Evolutionary conservation across 2,329 filamentous ascomycete genomes (phyloP).

Genomic region (Esteya vermicola): DNA sequence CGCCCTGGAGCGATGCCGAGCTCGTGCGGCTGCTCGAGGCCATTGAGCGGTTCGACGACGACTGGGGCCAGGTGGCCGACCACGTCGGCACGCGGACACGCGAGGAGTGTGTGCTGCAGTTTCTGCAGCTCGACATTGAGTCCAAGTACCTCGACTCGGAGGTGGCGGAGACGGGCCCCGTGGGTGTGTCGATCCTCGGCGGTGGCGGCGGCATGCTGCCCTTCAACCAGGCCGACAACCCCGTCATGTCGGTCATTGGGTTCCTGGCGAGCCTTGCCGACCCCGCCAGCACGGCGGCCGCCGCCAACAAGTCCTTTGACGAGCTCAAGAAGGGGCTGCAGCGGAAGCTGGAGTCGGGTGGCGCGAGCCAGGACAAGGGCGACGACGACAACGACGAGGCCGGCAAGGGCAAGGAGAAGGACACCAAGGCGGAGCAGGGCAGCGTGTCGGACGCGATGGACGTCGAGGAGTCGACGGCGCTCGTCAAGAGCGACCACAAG

Average conservation of each 20-base stretch:
- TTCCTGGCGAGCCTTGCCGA: constrained; percentile 88
- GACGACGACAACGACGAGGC: constrained; percentile 20
- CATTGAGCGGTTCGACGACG: constrained; percentile 84
- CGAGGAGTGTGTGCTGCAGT: constrained; percentile 94
- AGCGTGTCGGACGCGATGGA: constrained; percentile 58
- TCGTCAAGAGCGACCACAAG: constrained; percentile 44
- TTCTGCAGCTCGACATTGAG: constrained; percentile 91
- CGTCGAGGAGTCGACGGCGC: constrained; percentile 34
- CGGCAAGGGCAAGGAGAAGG: constrained; percentile 40
- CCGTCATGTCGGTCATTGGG: constrained; percentile 88
- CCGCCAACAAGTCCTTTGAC: constrained; percentile 74
- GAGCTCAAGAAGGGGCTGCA: constrained; percentile 71
- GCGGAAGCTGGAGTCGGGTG: constrained; percentile 54
- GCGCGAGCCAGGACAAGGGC: constrained; percentile 18
- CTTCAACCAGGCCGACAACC: constrained; percentile 87
- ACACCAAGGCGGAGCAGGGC: constrained; percentile 37
- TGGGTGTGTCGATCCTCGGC: constrained; percentile 51
- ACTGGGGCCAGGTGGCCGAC: constrained; percentile 87
- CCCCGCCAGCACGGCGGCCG: constrained; percentile 77
- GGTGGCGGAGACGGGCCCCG: constrained; percentile 35
- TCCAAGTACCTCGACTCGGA: constrained; percentile 90
- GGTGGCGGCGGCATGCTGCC: constrained; percentile 68
- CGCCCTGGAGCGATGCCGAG: constrained; percentile 84
- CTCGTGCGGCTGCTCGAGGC: constrained; percentile 80
- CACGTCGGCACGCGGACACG: constrained; percentile 83